Base-by-base conservation (phyloP, 352 stramenopile genomes). In the Nothophytophthora sp. region DNA sequence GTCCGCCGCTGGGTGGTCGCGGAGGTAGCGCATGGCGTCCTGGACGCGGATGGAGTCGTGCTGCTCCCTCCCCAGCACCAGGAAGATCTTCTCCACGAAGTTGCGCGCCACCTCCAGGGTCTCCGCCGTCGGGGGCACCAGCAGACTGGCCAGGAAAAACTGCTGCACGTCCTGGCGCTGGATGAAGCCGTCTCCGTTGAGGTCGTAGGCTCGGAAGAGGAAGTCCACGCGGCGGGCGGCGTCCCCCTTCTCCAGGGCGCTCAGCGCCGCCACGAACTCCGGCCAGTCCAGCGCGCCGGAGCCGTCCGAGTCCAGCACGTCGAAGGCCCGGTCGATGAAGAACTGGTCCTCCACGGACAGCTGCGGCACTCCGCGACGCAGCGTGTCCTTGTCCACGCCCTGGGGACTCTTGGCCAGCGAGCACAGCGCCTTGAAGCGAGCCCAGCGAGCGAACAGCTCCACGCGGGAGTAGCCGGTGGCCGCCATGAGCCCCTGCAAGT, bases 131-230 rank as follows among this genome's bases (percentile, higher is more conserved):
- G 60, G 47, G 0, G 54, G 43, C 0, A 86, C 59, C 20, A 88
- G 53, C 7, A 88, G 54, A 53, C 80, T 85, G 20, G 78, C 67
- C 13, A 87, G 48, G 49, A 91, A 82, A 50, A 88, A 89, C 29
- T 74, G 46, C 25, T 62, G 56, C n/a, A 85, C 54, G 45, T 92
- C 78, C 18, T 72, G 59, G 5, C 70, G 72, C 20, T 81, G 70
- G 48, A 91, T 81, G n/a, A 56, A 69, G 28, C 66, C 72, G 49
- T 86, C 76, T 16, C 73, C 72, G 25, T 89, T 86, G 13, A 88
- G 40, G 39, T 92, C 81, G 55, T 92, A 92, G 3, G 83, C 76
- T n/a, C 75, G 69, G 54, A 92, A 92, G 15, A 92, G 65, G 37
- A 92, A 86, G 6, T 55, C 56, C 2, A 88, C 67, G 18, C 81